Evolutionary conservation across 345 rosid species (phyloP).

Genomic region (Linum trigynum): DNA sequence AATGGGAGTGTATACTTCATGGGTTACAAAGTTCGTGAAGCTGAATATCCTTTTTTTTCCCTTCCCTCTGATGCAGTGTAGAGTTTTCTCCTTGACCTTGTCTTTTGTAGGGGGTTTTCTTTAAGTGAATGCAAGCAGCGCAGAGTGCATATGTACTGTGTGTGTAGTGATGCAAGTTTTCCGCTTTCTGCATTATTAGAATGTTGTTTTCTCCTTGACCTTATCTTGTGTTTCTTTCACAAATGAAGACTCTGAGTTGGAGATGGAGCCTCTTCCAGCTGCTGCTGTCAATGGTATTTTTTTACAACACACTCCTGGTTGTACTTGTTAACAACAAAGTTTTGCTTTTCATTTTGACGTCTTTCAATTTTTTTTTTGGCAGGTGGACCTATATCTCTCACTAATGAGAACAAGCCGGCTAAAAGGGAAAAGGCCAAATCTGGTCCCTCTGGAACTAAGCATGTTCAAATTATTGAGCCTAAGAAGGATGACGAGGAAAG

Average conservation of each 20-base stretch:
- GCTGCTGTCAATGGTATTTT: constrained; percentile 20
- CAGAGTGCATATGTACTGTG: no score
- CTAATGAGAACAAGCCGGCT: constrained; percentile 8
- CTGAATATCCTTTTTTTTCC: constrained; percentile 42
- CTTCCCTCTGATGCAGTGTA: not conserved
- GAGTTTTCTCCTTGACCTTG: constrained; percentile 25
- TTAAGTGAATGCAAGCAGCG: no score
- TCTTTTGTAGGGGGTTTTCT: not conserved
- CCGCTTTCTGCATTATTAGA: not conserved
- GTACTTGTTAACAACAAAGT: not conserved
- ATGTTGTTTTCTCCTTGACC: not conserved
- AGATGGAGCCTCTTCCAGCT: constrained; percentile 15
- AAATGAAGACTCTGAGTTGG: constrained; percentile 19
- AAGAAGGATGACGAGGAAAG: constrained; percentile 24
- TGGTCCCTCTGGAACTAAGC: constrained; percentile 19
- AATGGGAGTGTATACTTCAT: constrained; percentile 57
- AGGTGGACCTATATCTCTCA: constrained; percentile 23
- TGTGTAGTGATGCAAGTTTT: not conserved
- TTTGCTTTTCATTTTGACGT: not conserved
- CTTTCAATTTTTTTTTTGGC: not conserved
- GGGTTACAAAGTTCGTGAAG: constrained; percentile 42
- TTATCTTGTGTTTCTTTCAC: not conserved
- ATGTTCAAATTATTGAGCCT: constrained; percentile 38
- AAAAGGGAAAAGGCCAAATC: constrained; percentile 12
- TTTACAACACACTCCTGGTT: not conserved